A percentile compares a stretch with the other conserved stretches of the same genome.
phyloP scores from a whole-genome alignment of 2,329 filamentous ascomycete species.

The Arthrobotrys conoides region DNA sequence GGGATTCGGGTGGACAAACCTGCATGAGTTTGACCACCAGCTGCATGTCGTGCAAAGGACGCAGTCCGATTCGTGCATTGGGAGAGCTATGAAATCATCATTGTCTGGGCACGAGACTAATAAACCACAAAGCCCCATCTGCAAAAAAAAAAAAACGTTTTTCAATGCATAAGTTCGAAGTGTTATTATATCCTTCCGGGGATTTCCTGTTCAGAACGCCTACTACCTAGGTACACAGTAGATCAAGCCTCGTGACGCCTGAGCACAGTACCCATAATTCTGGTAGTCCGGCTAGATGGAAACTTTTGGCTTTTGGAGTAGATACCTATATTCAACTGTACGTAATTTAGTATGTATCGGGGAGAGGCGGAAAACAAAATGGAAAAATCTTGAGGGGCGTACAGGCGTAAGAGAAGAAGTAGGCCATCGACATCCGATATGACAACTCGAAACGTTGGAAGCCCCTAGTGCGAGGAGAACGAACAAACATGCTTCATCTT shows the following conservation, averaged over 20 bases:
- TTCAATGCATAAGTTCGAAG: slow-evolving; percentile 33
- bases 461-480: slow-evolving; percentile 44
- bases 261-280: background rate
- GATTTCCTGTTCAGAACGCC: slow-evolving; percentile 24
- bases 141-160: slow-evolving; percentile 28
- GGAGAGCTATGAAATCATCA: slow-evolving; percentile 58
- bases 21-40: slow-evolving; percentile 48
- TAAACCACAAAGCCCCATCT: slow-evolving; percentile 20
- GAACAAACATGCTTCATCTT: slow-evolving; percentile 44
- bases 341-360: background rate
- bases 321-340: background rate
- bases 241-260: slow-evolving; percentile 15
- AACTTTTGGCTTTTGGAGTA: background rate
- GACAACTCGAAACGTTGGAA: slow-evolving; percentile 60
- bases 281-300: slow-evolving; percentile 1
- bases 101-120: slow-evolving; percentile 54
- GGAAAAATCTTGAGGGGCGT: background rate
- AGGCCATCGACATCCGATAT: slow-evolving; percentile 39
- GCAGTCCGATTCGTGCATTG: slow-evolving; percentile 60
- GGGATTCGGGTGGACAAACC: slow-evolving; percentile 59
- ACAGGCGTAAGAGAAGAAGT: slow-evolving; percentile 1
- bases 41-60: slow-evolving; percentile 47
- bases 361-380: background rate
- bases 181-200: slow-evolving; percentile 14
- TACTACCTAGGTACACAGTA: slow-evolving; percentile 5